Base-by-base conservation (phyloP, 2,329 filamentous ascomycete genomes). In the Chaetomium sp. region DNA sequence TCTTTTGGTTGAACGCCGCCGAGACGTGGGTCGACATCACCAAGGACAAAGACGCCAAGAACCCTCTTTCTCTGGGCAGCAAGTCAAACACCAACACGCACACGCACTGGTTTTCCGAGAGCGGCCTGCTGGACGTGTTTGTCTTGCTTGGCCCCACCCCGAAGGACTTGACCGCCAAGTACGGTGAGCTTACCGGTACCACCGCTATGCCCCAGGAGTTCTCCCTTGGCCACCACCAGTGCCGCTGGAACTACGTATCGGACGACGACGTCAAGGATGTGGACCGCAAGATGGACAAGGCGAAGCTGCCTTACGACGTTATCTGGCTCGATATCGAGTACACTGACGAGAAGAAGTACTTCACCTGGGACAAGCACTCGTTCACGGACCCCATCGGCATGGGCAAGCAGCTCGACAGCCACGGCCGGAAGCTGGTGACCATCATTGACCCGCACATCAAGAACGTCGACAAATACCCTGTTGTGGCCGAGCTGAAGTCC, bases 251-350 rank as follows among this genome's bases (percentile, higher is more conserved):
- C 79, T 99, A 99, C 75, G 89, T 97, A 63, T 96, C 92, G 1
- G 94, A 97, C 72, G 93, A 97, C 69, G 95, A 99, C 78, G 93
- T 99, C 65, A 96, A 91, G 77, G 93, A 98, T 73, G 94, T 99
- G 50, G 93, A 98, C 75, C 88, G 91, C 69, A 96, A 96, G 76
- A 97, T 99, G 81, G 93, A 98, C 80, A 96, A 95, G 80, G 87
- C 89, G 78, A 89, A 92, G 75, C 97, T 99, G 62, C 95, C 95
- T 0, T 99, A 98, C 79, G 95, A 99, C 78, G 91, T 98, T 69
- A 99, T 99, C 73, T 99, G 95, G 95, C 87, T 99, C 21, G 95
- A 99, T 73, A 92, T 99, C 70, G 95, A 99, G 79, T 99, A 98
- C 77, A 96, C 93, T 0, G 91, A 99, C 66, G 93, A 90, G 76